Evolutionary conservation across 176 grass and related monocot genomes (phyloP).

Genomic region (Tuctoria greenei): DNA sequence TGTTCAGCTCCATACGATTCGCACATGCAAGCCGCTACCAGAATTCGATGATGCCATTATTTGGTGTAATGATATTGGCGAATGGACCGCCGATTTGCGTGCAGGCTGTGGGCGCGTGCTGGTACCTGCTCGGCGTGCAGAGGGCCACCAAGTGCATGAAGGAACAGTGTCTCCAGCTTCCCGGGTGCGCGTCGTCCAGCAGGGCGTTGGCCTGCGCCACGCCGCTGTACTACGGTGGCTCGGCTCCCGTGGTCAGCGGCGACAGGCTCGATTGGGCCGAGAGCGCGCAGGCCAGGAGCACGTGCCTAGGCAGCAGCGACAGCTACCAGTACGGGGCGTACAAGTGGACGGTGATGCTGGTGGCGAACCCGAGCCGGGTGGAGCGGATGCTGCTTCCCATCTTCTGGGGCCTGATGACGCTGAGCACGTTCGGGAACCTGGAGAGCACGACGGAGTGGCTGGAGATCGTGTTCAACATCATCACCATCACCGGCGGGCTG

Average conservation of each 20-base stretch:
- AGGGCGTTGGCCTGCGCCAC: constrained; percentile 46
- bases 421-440: constrained; percentile 87
- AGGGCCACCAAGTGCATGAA: constrained; percentile 75
- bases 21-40: background rate
- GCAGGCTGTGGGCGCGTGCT: constrained; percentile 87
- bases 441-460: constrained; percentile 96
- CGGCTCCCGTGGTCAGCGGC: background rate
- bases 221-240: constrained; percentile 62
- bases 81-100: background rate
- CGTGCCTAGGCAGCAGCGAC: constrained; percentile 53
- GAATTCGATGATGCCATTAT: background rate
- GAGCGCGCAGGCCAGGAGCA: constrained; percentile 42
- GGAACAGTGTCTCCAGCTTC: constrained; percentile 41
- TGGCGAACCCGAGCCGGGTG: constrained; percentile 64
- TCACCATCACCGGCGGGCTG: constrained; percentile 74
- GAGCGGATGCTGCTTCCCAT: constrained; percentile 91
- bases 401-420: constrained; percentile 96
- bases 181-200: constrained; percentile 36
- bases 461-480: constrained; percentile 95
- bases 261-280: constrained; percentile 54
- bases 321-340: constrained; percentile 79
- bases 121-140: constrained; percentile 88
- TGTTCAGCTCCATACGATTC: background rate
- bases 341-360: constrained; percentile 78
- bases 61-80: background rate